Base-by-base conservation (phyloP, 1,139 yeast genomes). In the Suhomyces guaymorum region DNA sequence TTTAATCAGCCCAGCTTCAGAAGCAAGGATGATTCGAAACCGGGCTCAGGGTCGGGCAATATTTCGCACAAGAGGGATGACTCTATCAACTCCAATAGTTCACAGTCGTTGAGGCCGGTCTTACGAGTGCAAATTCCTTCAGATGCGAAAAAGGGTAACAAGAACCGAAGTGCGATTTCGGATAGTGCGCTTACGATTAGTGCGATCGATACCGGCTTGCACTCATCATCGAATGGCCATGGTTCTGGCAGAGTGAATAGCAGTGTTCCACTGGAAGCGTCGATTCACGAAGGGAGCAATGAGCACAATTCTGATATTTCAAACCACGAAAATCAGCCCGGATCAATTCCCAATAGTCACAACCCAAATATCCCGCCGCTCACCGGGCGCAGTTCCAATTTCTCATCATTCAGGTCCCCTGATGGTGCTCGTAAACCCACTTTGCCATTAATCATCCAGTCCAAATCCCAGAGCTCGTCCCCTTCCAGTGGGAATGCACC, bases 71-170 rank as follows among this genome's bases (percentile, higher is more conserved):
- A 44, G 15, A 41, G 46, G 10, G 51, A 42, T 9, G 51, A 47
- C 15, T 40, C 49, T 3, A 32, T 37, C 18, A 38, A 27, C 13
- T 37, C 45, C 28, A 32, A 18, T 26, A 22, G 35, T 20, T 35
- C 41, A 6, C 43, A 39, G 24, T 34, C 44, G 2, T 64, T 63
- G 20, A 54, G 80, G 33, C 80, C 80, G 2, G 61, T 73, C 4
- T 54, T 75, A 23, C 50, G 80, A 33, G 79, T 75, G 9, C 78
- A 73, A 51, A 74, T 74, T 23, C 80, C 80, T 0, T 55, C 59
- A 0, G 75, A 68, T 46, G 51, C 68, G 6, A 66, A 64, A 39
- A 44, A 54, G 17, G 39, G 37, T 9, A 29, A 25, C 22, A 33
- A 30, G 14, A 33, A 32, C 22, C 30, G 31, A 14, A 35, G 36